These are phyloP conservation scores for Fusarium concolor DNA, from an alignment of 2,329 filamentous ascomycete genomes.

Conservation along the genomic window DNA sequence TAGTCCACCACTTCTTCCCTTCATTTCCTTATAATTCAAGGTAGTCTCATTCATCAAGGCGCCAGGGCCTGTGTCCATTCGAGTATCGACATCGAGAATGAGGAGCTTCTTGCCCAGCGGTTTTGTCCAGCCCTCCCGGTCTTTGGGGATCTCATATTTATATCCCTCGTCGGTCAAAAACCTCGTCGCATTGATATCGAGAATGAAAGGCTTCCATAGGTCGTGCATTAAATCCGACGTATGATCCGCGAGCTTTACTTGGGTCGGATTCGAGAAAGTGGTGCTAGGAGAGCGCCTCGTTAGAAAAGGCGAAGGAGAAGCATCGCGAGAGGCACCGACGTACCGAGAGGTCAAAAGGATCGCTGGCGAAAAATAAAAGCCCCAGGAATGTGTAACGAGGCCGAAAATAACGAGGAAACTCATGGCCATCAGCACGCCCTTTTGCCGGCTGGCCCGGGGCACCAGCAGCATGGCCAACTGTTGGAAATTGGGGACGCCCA, in stretches of 20 bases:
- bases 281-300: neutral
- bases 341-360: slow-evolving; percentile 4
- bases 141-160: slow-evolving; percentile 20
- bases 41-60: slow-evolving; percentile 28
- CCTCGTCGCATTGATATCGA: slow-evolving; percentile 18
- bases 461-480: slow-evolving; percentile 2
- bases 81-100: slow-evolving; percentile 37
- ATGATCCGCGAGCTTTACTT: neutral
- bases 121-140: slow-evolving; percentile 17
- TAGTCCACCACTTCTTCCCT: slow-evolving; percentile 32
- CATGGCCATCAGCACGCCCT: slow-evolving; percentile 15
- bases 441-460: slow-evolving; percentile 8
- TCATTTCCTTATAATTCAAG: slow-evolving; percentile 28
- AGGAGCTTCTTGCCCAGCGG: slow-evolving; percentile 38
- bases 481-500: neutral
- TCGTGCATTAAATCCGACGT: slow-evolving; percentile 22
- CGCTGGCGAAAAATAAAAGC: slow-evolving; percentile 10
- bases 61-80: slow-evolving; percentile 27
- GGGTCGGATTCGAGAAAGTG: neutral
- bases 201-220: slow-evolving; percentile 33
- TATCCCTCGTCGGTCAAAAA: slow-evolving; percentile 28
- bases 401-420: slow-evolving; percentile 9
- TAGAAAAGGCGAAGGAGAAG: neutral
- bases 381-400: slow-evolving; percentile 6
- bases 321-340: neutral